A percentile compares a stretch with the other conserved stretches of the same genome.
These are phyloP conservation scores for Luzula sylvatica DNA, from an alignment of 176 grass and related monocot genomes.

Conservation along the genomic window DNA sequence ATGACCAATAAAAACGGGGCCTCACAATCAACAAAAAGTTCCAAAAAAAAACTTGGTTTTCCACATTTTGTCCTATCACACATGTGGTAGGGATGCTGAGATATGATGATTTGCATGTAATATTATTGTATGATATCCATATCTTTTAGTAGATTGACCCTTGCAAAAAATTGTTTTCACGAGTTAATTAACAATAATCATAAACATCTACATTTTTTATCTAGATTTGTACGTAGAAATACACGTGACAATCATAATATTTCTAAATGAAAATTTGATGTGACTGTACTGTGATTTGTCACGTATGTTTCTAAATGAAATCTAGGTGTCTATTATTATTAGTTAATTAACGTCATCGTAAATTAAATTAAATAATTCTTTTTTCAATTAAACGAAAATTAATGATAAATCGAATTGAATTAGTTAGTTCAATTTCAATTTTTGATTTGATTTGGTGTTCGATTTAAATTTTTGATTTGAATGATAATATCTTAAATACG, in stretches of 20 bases:
- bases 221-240: background rate
- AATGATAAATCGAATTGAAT: background rate
- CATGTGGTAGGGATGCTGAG: background rate
- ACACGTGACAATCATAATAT: background rate
- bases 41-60: conserved; percentile 5
- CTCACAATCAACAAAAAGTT: conserved; percentile 10
- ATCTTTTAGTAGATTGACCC: background rate
- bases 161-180: background rate
- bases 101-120: conserved; percentile 3
- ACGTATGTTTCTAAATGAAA: too few relatives aligned
- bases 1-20: too few relatives aligned
- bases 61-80: background rate
- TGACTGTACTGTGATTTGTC: too few relatives aligned
- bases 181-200: background rate
- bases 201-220: background rate
- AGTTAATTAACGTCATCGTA: too few relatives aligned
- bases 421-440: background rate
- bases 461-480: background rate
- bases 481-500: background rate
- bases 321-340: too few relatives aligned
- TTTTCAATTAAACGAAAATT: background rate
- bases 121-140: conserved; percentile 16
- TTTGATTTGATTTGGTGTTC: background rate
- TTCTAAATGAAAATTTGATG: background rate
- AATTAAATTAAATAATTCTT: background rate